Evolutionary conservation across 1,284 basidiomycete species (phyloP), one percentile per base, ranked within the genome.

Genomic region (Violaceomyces palustris): DNA sequence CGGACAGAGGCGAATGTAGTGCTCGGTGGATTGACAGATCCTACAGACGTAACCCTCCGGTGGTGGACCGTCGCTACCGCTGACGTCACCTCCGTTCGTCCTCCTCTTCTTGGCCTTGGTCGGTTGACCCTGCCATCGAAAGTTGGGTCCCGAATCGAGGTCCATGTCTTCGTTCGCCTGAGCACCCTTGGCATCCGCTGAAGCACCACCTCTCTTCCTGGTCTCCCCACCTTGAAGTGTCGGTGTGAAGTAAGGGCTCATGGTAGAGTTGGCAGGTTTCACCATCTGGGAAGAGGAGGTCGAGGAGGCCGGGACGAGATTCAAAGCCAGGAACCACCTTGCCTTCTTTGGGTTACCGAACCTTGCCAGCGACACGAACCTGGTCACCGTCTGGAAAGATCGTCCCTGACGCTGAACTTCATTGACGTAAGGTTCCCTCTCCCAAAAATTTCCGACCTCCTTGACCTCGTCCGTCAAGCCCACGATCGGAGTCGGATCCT

Each of bases 291-390:
- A n/a, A 7, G 35, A 5, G 5, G 35, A 21, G 10, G 27, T 6
- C 1, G 24, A 24, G 11, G 22, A 19, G 21, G 53, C 51, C 1
- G 63, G 53, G 12, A 51, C 52, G 3, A 69, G 38, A 18, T 64
- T 59, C 17, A 72, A 39, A 12, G 70, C 70, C 35, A 69, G 37
- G 33, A 73, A 73, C 70, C 70, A 73, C 14, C 65, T 43, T 22
- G 25, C 42, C 43, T 69, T 72, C n/a, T 50, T 42, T 8, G 44
- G 39, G 32, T 73, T 73, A 3, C 49, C 62, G 21, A 70, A 63
- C 15, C 35, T 32, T 4, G 70, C 70, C 2, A 73, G 41, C 9
- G 50, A 55, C 17, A 70, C 49, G 24, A 73, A 73, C 0, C 70
- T 38, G 6, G 70, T 72, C 14, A 60, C 36, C 6, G 11, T 22